A percentile compares a stretch with the other conserved stretches of the same genome.
Conservation (phyloP, 768 basidiomycete species). For the Russula ochroleuca region DNA sequence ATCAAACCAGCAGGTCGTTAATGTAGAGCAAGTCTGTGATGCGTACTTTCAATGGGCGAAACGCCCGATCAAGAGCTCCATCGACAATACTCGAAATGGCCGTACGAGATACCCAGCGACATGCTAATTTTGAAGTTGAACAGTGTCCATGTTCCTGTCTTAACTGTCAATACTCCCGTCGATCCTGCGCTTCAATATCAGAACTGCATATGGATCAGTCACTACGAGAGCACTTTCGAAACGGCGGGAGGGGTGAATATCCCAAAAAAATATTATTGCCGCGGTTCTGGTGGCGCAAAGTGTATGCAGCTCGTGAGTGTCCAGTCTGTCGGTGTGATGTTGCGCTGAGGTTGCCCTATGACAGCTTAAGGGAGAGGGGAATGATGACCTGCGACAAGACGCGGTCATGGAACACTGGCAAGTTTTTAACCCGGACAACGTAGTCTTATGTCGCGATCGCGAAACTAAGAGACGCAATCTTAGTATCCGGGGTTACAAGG, state of each 20-base stretch:
- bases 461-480: slow-evolving; percentile 72
- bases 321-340: background rate
- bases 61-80: slow-evolving; percentile 43
- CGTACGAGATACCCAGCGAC: slow-evolving; percentile 42
- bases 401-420: slow-evolving; percentile 99
- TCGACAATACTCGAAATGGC: slow-evolving; percentile 27
- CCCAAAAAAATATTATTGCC: slow-evolving; percentile 75
- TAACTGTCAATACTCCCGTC: slow-evolving; percentile 67
- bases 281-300: slow-evolving; percentile 55
- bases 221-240: slow-evolving; percentile 54
- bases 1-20: slow-evolving; percentile 40
- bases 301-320: slow-evolving; percentile 77
- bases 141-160: slow-evolving; percentile 70
- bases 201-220: slow-evolving; percentile 60
- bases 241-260: slow-evolving; percentile 74
- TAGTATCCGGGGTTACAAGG: slow-evolving; percentile 78
- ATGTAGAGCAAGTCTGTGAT: slow-evolving; percentile 56
- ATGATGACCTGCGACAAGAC: slow-evolving; percentile 93
- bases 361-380: slow-evolving; percentile 88
- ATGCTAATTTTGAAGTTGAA: slow-evolving; percentile 46
- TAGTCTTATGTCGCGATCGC: slow-evolving; percentile 65
- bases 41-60: slow-evolving; percentile 75
- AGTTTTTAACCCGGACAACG: slow-evolving; percentile 86
- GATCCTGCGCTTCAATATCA: slow-evolving; percentile 68
- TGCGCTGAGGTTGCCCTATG: slow-evolving; percentile 4